Conservation (phyloP, 306 rosid species). For the Vicia villosa region DNA sequence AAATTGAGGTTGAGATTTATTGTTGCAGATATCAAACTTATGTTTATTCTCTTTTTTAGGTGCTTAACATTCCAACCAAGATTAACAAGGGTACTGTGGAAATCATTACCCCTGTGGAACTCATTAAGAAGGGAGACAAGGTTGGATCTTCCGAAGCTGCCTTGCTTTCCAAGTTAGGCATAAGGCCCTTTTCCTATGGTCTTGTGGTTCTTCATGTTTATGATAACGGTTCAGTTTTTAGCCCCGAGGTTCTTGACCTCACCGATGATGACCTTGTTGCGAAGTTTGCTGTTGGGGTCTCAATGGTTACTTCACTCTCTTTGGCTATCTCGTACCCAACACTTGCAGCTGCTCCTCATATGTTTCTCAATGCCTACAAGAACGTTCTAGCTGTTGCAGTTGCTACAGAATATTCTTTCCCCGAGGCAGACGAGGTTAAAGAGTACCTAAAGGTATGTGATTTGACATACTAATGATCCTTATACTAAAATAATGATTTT, state of each 20-base stretch:
- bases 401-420: conserved; percentile 40
- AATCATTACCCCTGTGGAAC: conserved; percentile 32
- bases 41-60: not conserved
- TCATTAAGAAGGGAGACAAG: conserved; percentile 10
- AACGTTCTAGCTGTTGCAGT: conserved; percentile 65
- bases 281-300: conserved; percentile 76
- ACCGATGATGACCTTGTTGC: conserved; percentile 72
- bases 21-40: not conserved
- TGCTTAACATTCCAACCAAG: conserved; percentile 22
- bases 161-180: conserved; percentile 32
- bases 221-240: conserved; percentile 75
- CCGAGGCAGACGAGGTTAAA: conserved; percentile 77
- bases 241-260: conserved; percentile 83
- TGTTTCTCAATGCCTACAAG: conserved; percentile 77
- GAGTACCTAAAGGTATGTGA: conserved; percentile 68
- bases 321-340: conserved; percentile 36
- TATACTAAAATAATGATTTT: not conserved
- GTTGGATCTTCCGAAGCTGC: conserved; percentile 60
- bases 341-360: conserved; percentile 76
- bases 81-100: conserved; percentile 24
- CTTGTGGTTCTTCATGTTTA: conserved; percentile 69
- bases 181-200: conserved; percentile 86
- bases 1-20: not conserved
- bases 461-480: not conserved
- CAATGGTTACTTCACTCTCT: conserved; percentile 61